Base-by-base conservation (phyloP, 139 green algal genomes). In the Coelastrella sp. region DNA sequence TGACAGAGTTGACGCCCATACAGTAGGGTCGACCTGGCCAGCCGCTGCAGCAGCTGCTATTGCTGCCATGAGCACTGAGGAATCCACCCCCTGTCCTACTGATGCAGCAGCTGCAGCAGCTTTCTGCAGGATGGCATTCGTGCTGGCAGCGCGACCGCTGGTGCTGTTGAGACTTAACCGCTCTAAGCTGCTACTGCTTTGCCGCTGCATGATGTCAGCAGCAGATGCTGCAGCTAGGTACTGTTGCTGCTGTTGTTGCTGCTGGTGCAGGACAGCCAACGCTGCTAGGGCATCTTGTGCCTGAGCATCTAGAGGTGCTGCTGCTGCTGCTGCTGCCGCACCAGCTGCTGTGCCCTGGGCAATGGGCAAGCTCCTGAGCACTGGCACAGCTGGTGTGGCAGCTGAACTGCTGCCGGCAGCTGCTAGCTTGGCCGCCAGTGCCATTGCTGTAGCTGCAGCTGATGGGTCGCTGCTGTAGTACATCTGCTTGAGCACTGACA, bases 101-200 rank as follows among this genome's bases (percentile, higher is more conserved):
- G 75, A 11, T 11, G 32, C 23, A 83, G 77, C 77, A 60, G 74
- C 10, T 23, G 10, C 11, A 13, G 10, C 61, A 71, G 61, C 10
- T 71, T 22, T n/a, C 68, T 76, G 68, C 16, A 32, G 68, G 16
- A n/a, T 23, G 16, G 68, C 68, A 6, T 17, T 8, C 14, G 5
- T 76, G 68, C 68, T 32, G 16, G 68, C 17, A 23, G 14, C 64
- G 22, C 68, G 14, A 22, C 16, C 19, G 22, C 77, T 83, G 77
- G n/a, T 83, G 22, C 77, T 83, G 77, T 22, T 83, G n/a, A 83
- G 17, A 60, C 22, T 64, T 7, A 66, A 61, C 8, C 47, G 77
- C 5, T 68, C 47, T 61, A 88, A n/a, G 82, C 82, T 60, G 82
- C 82, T 88, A 22, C 82, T 88, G 82, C 23, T 54, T 14, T 85